These are phyloP conservation scores for Capsicum chinense DNA, from an alignment of 257 asterid genomes.

Conservation along the genomic window DNA sequence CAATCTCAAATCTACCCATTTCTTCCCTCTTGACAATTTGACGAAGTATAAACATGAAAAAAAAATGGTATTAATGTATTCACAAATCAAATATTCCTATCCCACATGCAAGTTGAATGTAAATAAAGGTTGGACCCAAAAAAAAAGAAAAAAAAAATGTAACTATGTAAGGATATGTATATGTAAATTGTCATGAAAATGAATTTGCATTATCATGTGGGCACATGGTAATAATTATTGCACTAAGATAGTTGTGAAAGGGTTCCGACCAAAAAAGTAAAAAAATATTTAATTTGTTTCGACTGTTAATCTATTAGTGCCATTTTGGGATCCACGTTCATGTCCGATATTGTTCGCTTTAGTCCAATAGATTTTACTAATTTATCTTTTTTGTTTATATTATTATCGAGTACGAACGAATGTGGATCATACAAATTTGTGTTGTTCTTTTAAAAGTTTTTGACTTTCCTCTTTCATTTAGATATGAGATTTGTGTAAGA, in stretches of 20 bases:
- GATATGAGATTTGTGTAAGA: background rate
- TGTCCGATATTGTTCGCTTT: background rate
- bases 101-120: background rate
- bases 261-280: background rate
- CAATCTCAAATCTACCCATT: background rate
- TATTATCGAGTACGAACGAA: background rate
- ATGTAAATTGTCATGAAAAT: background rate
- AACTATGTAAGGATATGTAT: background rate
- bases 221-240: slow-evolving; percentile 1
- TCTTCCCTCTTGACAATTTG: background rate
- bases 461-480: background rate
- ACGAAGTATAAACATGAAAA: background rate
- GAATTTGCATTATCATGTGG: background rate
- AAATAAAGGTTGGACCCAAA: background rate
- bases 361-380: background rate
- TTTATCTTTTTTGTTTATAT: background rate
- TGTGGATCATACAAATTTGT: background rate
- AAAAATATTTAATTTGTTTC: background rate
- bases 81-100: background rate
- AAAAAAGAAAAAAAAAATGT: background rate
- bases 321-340: background rate
- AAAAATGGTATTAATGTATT: background rate
- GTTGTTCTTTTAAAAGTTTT: background rate
- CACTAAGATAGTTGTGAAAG: background rate
- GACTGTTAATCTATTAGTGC: background rate